Percentiles rank a stretch among this genome's conserved stretches.
Conservation (phyloP, 805 yeast genomes). For the Lipomyces mesembrius region DNA sequence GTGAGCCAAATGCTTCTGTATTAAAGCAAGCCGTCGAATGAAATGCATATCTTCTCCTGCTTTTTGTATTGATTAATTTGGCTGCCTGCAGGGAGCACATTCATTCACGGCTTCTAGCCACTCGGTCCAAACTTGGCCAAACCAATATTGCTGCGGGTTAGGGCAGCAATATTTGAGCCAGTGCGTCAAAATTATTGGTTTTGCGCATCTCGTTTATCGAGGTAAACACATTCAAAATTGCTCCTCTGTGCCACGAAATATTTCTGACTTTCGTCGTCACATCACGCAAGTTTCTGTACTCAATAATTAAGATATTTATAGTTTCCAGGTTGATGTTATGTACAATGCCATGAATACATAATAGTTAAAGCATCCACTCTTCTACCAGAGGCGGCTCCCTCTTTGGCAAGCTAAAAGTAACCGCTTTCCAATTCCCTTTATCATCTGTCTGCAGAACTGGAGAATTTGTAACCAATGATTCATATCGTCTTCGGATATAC, state of each 20-base stretch:
- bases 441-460: neutral
- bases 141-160: neutral
- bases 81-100: no score
- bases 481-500: constrained; percentile 13
- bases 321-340: neutral
- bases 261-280: neutral
- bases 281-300: neutral
- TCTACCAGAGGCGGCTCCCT: constrained; percentile 2
- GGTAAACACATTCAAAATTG: no score
- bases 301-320: neutral
- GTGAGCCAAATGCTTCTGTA: no score
- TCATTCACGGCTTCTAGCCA: no score
- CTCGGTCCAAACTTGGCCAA: no score
- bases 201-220: neutral
- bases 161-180: neutral
- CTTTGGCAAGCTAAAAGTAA: neutral
- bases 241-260: neutral
- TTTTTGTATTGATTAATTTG: no score
- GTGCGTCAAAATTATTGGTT: neutral
- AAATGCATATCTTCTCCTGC: no score
- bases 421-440: constrained; percentile 11
- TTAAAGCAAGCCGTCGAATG: no score
- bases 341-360: neutral
- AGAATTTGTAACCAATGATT: neutral
- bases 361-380: constrained; percentile 20